Evolutionary conservation across 176 grass and related monocot species (phyloP).

Genomic region (Themeda triandra): DNA sequence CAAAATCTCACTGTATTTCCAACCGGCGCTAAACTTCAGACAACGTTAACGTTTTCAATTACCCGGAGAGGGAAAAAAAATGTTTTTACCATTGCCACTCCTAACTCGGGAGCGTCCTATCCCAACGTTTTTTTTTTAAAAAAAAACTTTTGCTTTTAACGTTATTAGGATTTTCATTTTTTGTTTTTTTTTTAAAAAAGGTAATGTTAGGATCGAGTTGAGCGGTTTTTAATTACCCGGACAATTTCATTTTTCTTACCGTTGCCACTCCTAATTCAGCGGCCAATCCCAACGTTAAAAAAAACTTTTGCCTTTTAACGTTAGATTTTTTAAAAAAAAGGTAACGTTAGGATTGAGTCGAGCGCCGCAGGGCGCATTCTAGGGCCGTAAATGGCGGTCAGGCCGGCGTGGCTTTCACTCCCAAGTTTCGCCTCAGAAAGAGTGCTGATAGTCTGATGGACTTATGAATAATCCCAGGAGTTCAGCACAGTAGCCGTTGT

Average conservation of each 20-base stretch:
- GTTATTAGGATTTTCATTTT: no score
- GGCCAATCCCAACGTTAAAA: not conserved
- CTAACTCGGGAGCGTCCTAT: not conserved
- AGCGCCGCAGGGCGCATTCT: not conserved
- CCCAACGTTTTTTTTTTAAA: no score
- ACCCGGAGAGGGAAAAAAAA: no score
- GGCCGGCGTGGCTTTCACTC: not conserved
- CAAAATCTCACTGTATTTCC: no score
- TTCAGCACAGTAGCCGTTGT: no score
- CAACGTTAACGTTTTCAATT: not conserved
- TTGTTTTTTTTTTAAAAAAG: not conserved
- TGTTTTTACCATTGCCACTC: not conserved
- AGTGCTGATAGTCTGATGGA: not conserved
- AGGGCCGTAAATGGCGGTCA: not conserved
- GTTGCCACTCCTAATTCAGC: not conserved
- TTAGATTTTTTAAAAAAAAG: not conserved
- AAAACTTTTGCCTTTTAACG: not conserved
- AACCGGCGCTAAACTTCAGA: no score
- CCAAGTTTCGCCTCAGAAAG: not conserved
- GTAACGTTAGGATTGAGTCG: not conserved
- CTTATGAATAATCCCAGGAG: not conserved
- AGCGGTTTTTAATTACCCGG: not conserved
- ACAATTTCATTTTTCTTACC: not conserved
- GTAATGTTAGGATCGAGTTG: not conserved
- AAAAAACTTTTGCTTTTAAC: no score